Evolutionary conservation across 306 rosid genomes (phyloP), one percentile per base, ranked within the genome.

Genomic region (Lathyrus sativus): DNA sequence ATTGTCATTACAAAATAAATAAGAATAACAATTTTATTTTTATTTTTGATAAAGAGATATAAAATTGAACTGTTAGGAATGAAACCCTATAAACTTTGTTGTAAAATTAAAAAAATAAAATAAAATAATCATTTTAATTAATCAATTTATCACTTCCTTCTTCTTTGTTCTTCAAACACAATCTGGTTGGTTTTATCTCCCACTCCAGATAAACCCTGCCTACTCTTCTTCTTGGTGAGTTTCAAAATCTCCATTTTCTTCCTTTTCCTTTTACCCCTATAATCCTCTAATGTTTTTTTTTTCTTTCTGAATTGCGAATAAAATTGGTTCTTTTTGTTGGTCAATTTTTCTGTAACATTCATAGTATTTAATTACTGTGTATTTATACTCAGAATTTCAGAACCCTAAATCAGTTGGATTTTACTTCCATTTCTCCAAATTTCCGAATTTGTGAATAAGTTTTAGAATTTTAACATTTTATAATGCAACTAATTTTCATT

Each of bases 201-300:
- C 14, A 35, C 62, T 57, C 11, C 11, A 49, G 39, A 60, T 17
- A 75, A 60, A 44, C 9, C 44, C 22, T 11, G 26, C 3, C 22
- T 55, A 54, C 58, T 37, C 69, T 73, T 7, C 31, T 64, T 55
- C 60, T 56, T 3, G 19, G 67, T 70, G 54, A 62, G 72, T 44
- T 54, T 54, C 64, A 24, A 19, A 56, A 28, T 74, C 68, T 67
- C 43, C 62, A 10, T 59, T 38, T 56, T 61, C 9, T n/a, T 1
- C 11, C 3, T 29, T 57, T 14, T 39, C 19, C 9, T 10, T 41
- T 26, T 38, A 56, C 58, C 33, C 12, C 13, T 54, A 6, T 33
- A 33, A 33, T 33, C 8, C 29, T 26, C 29, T 26, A 26, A 3
- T 26, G 4, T 26, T 26, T 26, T 26, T 26, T 26, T 26, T 24